Base-by-base conservation (phyloP, 2,329 filamentous ascomycete genomes). In the Hypoxylon sp. region DNA sequence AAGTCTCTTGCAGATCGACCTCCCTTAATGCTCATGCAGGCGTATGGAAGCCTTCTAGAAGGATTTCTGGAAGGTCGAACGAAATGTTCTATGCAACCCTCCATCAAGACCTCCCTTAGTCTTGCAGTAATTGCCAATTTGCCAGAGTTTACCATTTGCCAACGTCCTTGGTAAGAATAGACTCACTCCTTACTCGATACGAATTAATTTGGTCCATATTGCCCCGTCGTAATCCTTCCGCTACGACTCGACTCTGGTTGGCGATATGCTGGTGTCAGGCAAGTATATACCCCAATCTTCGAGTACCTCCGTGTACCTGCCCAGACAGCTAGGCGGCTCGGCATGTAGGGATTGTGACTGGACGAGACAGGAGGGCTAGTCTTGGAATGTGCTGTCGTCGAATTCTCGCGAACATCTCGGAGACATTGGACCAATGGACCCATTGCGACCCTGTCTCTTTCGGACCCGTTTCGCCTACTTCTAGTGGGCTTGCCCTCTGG, bases 11-110 rank as follows among this genome's bases (percentile, higher is more conserved):
- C 66, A 65, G 55, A 53, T 55, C 51, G 57, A 40, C 58, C 65
- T 58, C 66, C 64, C 61, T 62, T 63, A 35, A 59, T 56, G 58
- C n/a, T n/a, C 52, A 67, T 48, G 67, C 58, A 26, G 62, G 53
- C n/a, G n/a, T n/a, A n/a, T n/a, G 60, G 67, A 70, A 69, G 41
- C 35, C 58, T 70, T 70, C 69, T 67, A 15, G 69, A 70, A 70
- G 67, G 56, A 48, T 47, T 69, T 64, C 56, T 69, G 41, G 67
- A 70, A 69, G 64, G 58, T 47, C 23, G 33, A 15, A 56, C 23
- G 33, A 15, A 56, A 33, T 13, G 21, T 40, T 54, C 46, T 43
- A 37, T 68, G 65, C 35, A 68, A 68, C 66, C 60, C 60, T 68
- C 64, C 66, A n/a, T 35, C 15, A n/a, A n/a, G 29, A 15, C 11